Evolutionary conservation across 78 protist species (phyloP).

Genomic region (Dictyostelium purpureum): DNA sequence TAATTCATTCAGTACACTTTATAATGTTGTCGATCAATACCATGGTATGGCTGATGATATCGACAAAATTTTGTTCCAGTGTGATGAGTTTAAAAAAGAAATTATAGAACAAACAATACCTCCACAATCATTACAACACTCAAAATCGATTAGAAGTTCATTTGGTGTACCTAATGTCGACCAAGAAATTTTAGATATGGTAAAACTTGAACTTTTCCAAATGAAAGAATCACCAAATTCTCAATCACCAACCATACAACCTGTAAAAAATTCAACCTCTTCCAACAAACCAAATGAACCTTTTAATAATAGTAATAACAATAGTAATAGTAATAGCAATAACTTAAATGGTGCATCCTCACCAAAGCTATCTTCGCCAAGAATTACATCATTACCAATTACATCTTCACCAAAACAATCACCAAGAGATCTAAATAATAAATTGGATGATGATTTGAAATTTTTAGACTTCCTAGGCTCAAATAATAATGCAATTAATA

Average conservation of each 20-base stretch:
- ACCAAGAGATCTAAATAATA: conserved; percentile 1
- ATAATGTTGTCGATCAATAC: conserved; percentile 20
- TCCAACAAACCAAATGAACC: not conserved
- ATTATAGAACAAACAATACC: not conserved
- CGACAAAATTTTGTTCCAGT: conserved; percentile 40
- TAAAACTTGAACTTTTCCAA: not conserved
- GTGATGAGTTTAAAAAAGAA: conserved; percentile 27
- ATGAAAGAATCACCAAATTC: not conserved
- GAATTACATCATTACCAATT: not conserved
- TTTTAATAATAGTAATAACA: too few relatives aligned
- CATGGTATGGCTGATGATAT: conserved; percentile 69
- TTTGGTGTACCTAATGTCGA: not conserved
- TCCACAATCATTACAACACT: not conserved
- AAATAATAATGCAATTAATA: conserved; percentile 5
- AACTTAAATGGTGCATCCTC: not conserved
- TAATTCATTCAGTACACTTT: not conserved
- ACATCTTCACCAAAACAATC: not conserved
- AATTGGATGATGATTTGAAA: conserved; percentile 7
- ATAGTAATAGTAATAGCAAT: not conserved
- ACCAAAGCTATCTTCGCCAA: not conserved
- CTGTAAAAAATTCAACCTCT: not conserved
- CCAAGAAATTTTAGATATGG: conserved; percentile 18
- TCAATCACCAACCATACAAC: not conserved
- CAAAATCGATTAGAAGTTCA: not conserved
- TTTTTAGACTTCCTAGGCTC: not conserved